phyloP scores from a whole-genome alignment of 1,284 basidiomycete species.

The Rhodotorula sp. region DNA sequence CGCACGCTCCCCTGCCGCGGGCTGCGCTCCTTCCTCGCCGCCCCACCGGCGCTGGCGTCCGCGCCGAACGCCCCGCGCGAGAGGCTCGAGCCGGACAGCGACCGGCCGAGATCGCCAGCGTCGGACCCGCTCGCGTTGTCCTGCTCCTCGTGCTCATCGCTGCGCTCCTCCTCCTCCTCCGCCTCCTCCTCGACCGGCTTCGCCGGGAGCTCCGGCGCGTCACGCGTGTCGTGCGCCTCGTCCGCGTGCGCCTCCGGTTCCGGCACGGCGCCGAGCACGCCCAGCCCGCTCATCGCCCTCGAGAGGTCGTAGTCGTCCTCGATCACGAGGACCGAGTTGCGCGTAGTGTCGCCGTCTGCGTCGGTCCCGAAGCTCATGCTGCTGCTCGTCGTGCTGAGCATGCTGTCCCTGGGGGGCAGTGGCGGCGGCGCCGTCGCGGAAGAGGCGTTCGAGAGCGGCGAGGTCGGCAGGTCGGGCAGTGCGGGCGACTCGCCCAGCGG shows the following conservation, averaged over 20 bases:
- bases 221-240: no score
- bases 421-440: not conserved
- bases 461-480: constrained; percentile 10
- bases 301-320: not conserved
- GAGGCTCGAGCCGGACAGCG: not conserved
- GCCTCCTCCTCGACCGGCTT: no score
- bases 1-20: constrained; percentile 5
- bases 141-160: not conserved
- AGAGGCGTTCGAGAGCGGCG: not conserved
- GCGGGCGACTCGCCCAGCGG: not conserved
- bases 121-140: constrained; percentile 6
- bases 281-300: not conserved
- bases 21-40: not conserved
- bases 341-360: not conserved
- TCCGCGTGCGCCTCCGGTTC: no score
- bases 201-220: no score
- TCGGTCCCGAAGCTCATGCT: not conserved
- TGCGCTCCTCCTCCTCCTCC: not conserved
- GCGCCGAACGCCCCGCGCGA: no score
- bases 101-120: constrained; percentile 19
- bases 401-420: constrained; percentile 1
- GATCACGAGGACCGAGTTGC: constrained; percentile 3
- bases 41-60: no score
- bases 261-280: not conserved
- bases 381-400: not conserved